Base-by-base conservation (phyloP, 2,329 filamentous ascomycete genomes). In the Coniochaeta sp. region DNA sequence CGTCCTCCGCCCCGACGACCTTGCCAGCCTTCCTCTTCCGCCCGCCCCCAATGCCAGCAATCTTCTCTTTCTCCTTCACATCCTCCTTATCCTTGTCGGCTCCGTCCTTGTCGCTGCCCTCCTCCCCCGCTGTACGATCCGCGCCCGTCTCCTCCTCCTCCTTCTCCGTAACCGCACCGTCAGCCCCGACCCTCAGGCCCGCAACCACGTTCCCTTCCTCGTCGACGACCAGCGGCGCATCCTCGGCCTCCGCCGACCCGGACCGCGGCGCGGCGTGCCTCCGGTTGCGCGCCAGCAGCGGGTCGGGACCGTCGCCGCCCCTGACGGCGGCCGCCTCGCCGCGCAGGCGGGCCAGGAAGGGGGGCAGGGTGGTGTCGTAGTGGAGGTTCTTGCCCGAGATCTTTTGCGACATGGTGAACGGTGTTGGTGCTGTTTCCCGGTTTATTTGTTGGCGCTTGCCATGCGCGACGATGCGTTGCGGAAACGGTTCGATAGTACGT, bases 151-250 rank as follows among this genome's bases (percentile, higher is more conserved):
- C 65, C 19, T 68, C 74, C 32, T 63, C 66, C 32, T 63, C 65
- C 19, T 68, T 74, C 32, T 63, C 66, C n/a, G 69, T 74, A n/a
- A 79, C 73, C 4, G 63, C 69, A 8, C 79, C 79, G 62, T 81
- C 77, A 52, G 71, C 70, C 58, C 73, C 74, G 4, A 81, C 70
- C 19, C 61, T 64, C 1, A 73, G 63, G 0, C 62, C 64, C 2
- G 58, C 55, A 32, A 88, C 81, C 32, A 87, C 81, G 59, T 90
- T 88, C 57, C 85, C 89, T 4, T 82, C 79, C 69, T 91, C 89
- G 65, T 93, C 84, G 4, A 95, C 84, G 58, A 91, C 85, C 0
- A 91, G 80, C 0, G 90, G 90, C 57, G 81, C 87, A 71, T 93
- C 90, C 65, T 93, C 90, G 14, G 88, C 89, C 62, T 91, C 86